Evolutionary conservation across 1,139 yeast genomes (phyloP).

Genomic region (Debaryomyces coudertii): DNA sequence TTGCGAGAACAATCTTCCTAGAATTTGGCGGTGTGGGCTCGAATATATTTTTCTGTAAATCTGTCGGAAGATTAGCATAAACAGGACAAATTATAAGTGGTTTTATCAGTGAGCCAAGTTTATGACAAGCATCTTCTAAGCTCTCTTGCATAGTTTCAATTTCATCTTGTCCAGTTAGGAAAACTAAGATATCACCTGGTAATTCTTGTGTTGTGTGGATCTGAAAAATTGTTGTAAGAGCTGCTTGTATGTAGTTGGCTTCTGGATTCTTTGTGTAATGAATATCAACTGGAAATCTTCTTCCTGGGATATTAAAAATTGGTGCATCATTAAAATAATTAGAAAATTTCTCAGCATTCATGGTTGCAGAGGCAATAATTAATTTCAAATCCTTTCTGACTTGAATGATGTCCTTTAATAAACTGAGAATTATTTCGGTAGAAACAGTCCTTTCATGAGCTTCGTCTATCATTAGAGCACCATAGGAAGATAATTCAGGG

Average conservation of each 20-base stretch:
- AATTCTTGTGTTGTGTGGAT: slow-evolving; percentile 69
- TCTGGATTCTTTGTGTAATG: slow-evolving; percentile 87
- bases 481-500: slow-evolving; percentile 66
- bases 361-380: slow-evolving; percentile 90
- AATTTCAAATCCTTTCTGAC: slow-evolving; percentile 70
- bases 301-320: slow-evolving; percentile 84
- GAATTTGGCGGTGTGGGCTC: slow-evolving; percentile 82
- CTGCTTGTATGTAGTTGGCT: slow-evolving; percentile 87
- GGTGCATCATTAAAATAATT: slow-evolving; percentile 82
- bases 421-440: slow-evolving; percentile 87
- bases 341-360: slow-evolving; percentile 85
- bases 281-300: slow-evolving; percentile 86
- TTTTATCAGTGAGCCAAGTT: slow-evolving; percentile 63
- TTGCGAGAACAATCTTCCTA: slow-evolving; percentile 89
- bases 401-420: slow-evolving; percentile 70
- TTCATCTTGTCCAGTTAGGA: slow-evolving; percentile 66
- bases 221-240: slow-evolving; percentile 77
- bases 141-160: slow-evolving; percentile 81
- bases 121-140: slow-evolving; percentile 62
- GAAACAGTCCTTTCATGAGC: slow-evolving; percentile 94
- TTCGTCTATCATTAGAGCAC: slow-evolving; percentile 92
- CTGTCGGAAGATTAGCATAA: slow-evolving; percentile 90
- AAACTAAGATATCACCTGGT: slow-evolving; percentile 87
- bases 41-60: slow-evolving; percentile 77
- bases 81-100: slow-evolving; percentile 81